Conservation (phyloP, 495 filamentous ascomycete species). For the Xylaria venustula region DNA sequence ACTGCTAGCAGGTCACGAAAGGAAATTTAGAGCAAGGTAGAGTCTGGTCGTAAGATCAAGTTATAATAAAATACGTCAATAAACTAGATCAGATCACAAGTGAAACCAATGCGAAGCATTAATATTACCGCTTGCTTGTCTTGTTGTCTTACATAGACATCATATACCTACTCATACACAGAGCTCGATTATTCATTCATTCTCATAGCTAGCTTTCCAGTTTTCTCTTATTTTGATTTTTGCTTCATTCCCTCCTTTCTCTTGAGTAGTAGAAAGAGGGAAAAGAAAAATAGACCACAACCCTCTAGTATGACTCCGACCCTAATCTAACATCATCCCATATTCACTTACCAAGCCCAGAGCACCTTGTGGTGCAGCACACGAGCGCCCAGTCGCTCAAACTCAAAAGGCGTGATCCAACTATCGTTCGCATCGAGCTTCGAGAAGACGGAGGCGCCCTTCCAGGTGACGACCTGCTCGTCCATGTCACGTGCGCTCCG, state of each 20-base stretch:
- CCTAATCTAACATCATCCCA: not conserved
- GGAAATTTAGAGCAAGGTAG: not conserved
- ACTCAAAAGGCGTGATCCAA: slow-evolving; percentile 87
- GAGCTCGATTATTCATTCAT: too few species aligned
- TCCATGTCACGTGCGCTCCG: slow-evolving; percentile 88
- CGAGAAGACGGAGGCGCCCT: slow-evolving; percentile 96
- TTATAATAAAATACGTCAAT: not conserved
- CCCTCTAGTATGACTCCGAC: not conserved
- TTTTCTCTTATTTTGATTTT: not conserved
- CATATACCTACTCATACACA: too few species aligned
- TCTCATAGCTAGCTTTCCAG: too few species aligned
- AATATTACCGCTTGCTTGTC: not conserved
- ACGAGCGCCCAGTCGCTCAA: slow-evolving; percentile 79
- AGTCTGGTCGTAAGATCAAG: not conserved
- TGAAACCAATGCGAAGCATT: not conserved
- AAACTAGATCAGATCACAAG: not conserved
- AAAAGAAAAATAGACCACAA: not conserved
- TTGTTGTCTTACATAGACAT: too few species aligned
- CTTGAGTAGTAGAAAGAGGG: not conserved
- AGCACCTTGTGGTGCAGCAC: slow-evolving; percentile 84
- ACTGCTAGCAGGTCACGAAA: too few species aligned
- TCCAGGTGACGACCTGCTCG: slow-evolving; percentile 93
- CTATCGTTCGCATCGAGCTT: slow-evolving; percentile 88
- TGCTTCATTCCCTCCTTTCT: not conserved
- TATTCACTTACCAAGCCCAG: slow-evolving; percentile 55